Conservation (phyloP, 192 early-diverging fungal genomes). For the Coemansia sp. region DNA sequence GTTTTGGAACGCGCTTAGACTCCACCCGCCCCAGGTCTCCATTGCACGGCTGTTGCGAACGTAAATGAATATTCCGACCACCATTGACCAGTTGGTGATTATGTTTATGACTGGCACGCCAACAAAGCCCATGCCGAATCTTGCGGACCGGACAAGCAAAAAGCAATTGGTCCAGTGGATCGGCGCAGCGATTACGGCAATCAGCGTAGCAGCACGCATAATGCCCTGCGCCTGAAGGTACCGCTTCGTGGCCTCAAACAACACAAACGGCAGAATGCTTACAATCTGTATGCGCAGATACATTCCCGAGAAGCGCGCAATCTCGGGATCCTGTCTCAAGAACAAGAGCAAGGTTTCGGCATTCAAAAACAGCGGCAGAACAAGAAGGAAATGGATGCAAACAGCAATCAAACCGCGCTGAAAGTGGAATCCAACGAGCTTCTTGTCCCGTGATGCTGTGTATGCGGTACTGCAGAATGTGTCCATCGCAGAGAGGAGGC, state of each 20-base stretch:
- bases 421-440: constrained; percentile 15
- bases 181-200: constrained; percentile 68
- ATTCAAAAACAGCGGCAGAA: constrained; percentile 17
- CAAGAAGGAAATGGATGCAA: constrained; percentile 8
- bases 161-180: constrained; percentile 76
- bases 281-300: constrained; percentile 68
- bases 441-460: constrained; percentile 13
- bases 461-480: constrained; percentile 24
- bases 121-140: constrained; percentile 67
- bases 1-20: constrained; percentile 61
- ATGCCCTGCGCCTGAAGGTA: constrained; percentile 82
- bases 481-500: constrained; percentile 13
- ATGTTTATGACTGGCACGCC: constrained; percentile 78
- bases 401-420: constrained; percentile 20
- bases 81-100: constrained; percentile 69
- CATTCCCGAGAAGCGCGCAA: constrained; percentile 57
- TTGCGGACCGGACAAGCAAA: constrained; percentile 67
- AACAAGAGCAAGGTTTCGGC: constrained; percentile 63
- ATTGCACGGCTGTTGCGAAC: constrained; percentile 59
- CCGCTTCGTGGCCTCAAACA: constrained; percentile 78
- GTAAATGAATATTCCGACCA: constrained; percentile 65
- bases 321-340: constrained; percentile 63
- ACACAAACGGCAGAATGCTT: constrained; percentile 70
- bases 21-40: constrained; percentile 85
- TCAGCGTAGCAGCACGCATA: constrained; percentile 77